Conservation (phyloP, 495 filamentous ascomycete genomes). For the Talaromyces adpressus region DNA sequence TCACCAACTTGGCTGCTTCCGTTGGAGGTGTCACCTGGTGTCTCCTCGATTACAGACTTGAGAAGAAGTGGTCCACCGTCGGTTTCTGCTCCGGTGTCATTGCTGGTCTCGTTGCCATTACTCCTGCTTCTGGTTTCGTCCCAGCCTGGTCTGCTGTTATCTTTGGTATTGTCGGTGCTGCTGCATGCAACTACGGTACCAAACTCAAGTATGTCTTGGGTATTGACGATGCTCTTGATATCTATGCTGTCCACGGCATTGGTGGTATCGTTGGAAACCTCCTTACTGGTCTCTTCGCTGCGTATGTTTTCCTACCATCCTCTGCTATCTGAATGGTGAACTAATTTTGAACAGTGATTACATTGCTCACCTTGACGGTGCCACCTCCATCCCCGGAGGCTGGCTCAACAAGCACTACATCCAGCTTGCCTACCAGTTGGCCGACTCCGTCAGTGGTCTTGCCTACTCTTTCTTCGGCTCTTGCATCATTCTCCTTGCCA, state of each 20-base stretch:
- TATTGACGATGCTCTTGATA: constrained; percentile 88
- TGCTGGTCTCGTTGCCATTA: constrained; percentile 88
- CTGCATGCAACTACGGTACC: constrained; percentile 88
- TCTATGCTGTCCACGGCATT: constrained; percentile 86
- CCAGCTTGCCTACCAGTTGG: constrained; percentile 82
- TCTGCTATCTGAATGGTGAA: neutral
- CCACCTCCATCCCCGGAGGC: constrained; percentile 64
- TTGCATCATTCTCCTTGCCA: constrained; percentile 76
- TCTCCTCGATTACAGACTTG: constrained; percentile 86
- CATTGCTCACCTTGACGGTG: constrained; percentile 82
- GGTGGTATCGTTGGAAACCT: constrained; percentile 89
- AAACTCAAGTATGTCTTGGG: constrained; percentile 88
- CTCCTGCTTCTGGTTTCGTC: constrained; percentile 86
- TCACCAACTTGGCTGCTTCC: constrained; percentile 47
- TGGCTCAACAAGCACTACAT: constrained; percentile 90
- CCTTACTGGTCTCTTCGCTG: constrained; percentile 84
- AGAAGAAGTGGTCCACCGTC: constrained; percentile 94
- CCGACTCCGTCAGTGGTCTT: constrained; percentile 76
- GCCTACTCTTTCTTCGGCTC: constrained; percentile 84
- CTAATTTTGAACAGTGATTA: constrained; percentile 51
- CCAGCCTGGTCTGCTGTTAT: constrained; percentile 88
- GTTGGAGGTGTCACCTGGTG: constrained; percentile 94
- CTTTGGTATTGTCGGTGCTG: constrained; percentile 77
- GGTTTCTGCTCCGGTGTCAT: constrained; percentile 95
- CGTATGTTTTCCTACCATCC: constrained; percentile 42